These are phyloP conservation scores for Leptomonas seymouri DNA, from an alignment of 208 protist genomes.

Conservation along the genomic window DNA sequence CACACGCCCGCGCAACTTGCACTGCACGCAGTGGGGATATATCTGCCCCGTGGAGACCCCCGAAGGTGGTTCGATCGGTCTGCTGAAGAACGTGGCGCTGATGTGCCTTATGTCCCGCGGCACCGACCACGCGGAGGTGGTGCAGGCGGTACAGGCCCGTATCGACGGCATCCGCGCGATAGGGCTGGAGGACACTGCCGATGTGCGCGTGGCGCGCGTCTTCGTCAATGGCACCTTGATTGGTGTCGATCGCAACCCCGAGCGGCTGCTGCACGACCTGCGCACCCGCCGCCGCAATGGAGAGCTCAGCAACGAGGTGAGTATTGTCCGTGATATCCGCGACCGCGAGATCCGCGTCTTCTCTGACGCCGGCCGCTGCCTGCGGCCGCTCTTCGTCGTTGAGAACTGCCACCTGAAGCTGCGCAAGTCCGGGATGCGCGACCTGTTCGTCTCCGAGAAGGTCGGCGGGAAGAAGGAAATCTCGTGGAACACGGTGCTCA, in stretches of 20 bases:
- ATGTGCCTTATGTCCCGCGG: conserved; percentile 98
- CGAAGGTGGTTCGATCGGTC: conserved; percentile 98
- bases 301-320: conserved; percentile 82
- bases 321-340: conserved; percentile 69
- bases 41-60: conserved; percentile 99
- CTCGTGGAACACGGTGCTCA: conserved; percentile 71
- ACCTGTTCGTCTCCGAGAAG: conserved; percentile 78
- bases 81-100: conserved; percentile 99
- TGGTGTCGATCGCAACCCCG: conserved; percentile 81
- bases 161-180: conserved; percentile 78
- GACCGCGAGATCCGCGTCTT: conserved; percentile 79
- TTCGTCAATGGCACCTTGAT: conserved; percentile 86
- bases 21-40: conserved; percentile 99
- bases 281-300: conserved; percentile 75
- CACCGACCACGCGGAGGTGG: conserved; percentile 89
- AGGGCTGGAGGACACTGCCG: conserved; percentile 77
- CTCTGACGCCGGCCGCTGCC: conserved; percentile 74
- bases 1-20: conserved; percentile 95
- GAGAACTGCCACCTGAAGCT: conserved; percentile 62
- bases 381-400: conserved; percentile 79
- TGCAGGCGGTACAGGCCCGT: conserved; percentile 69
- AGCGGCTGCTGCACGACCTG: conserved; percentile 73
- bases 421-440: conserved; percentile 59
- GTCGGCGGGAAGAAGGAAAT: conserved; percentile 73
- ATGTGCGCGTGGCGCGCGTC: conserved; percentile 63